These are phyloP conservation scores for Exophiala phaeomuriformis DNA, from an alignment of 2,329 filamentous ascomycete species.

Conservation along the genomic window DNA sequence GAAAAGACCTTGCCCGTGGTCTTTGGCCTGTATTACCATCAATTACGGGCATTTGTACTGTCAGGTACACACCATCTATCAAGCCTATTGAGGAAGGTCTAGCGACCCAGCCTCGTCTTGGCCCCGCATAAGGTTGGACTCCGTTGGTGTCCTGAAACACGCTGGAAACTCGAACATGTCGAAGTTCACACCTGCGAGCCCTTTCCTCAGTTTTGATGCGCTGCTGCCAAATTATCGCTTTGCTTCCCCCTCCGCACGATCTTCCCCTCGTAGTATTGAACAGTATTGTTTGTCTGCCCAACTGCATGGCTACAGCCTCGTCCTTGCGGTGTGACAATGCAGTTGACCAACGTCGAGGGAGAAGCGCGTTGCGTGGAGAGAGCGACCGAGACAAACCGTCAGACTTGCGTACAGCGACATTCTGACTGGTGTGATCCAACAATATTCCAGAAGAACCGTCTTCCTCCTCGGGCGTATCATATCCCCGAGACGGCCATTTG, in stretches of 20 bases:
- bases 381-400: background rate
- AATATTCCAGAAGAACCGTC: constrained; percentile 48
- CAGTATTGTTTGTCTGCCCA: too few relatives aligned
- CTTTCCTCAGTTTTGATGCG: background rate
- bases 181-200: too few relatives aligned
- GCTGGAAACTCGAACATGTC: too few relatives aligned
- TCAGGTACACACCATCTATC: background rate
- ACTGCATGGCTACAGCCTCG: background rate
- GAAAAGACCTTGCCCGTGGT: too few relatives aligned
- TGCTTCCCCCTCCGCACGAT: background rate
- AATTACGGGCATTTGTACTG: background rate
- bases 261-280: background rate
- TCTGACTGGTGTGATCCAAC: constrained; percentile 34
- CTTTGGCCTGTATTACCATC: too few relatives aligned
- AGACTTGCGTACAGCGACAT: background rate
- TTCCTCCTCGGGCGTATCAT: constrained; percentile 48
- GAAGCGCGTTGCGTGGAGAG: constrained; percentile 1
- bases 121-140: too few relatives aligned
- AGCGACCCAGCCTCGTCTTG: too few relatives aligned
- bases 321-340: constrained; percentile 1
- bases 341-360: constrained; percentile 4
- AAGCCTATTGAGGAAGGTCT: too few relatives aligned
- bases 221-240: background rate
- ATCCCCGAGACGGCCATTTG: constrained; percentile 40
- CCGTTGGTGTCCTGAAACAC: too few relatives aligned